Base-by-base conservation (phyloP, 2,329 filamentous ascomycete genomes). In the Colletotrichum acutatum region DNA sequence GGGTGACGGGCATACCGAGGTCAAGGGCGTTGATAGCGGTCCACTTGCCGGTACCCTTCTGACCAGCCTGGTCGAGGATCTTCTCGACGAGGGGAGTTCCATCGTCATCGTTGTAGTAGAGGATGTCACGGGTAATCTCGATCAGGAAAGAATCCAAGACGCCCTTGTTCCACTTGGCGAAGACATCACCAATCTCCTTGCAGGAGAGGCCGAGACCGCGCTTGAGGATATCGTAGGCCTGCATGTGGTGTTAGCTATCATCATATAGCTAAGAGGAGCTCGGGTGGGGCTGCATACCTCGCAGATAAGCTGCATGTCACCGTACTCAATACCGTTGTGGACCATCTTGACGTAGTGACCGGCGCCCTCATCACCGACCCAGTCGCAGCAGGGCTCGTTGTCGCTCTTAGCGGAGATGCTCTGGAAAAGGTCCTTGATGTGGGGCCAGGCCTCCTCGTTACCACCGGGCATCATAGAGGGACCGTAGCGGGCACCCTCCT, bases 341-440 rank as follows among this genome's bases (percentile, higher is more conserved):
- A 99, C 97, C 97, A 99, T 99, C 94, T 99, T 99, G 90, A 99
- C 96, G 90, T 98, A 99, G 92, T 99, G 97, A 80, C 97, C 97
- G 87, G 97, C 94, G 91, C 97, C 97, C 86, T 98, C 95, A 87
- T 98, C 97, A 88, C 97, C 97, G 80, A 99, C 97, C 97, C 97
- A 99, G 87, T 99, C 97, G 84, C 97, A 99, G 92, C 97, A 99
- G 77, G 97, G 88, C 90, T 99, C 97, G 81, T 92, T 93, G 82
- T 98, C 96, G 85, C 94, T 97, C 92, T 99, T 98, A 85, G 97
- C 97, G 76, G 97, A 91, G 83, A 99, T 98, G 88, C 91, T 91
- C 89, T 99, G 97, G 90, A 99, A 97, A 82, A 99, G 94, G 81
- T 98, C 95, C 92, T 99, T 98, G 89, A 99, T 97, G 86, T 94